Conservation (phyloP, 2,329 filamentous ascomycete genomes). For the Trichothecium roseum region DNA sequence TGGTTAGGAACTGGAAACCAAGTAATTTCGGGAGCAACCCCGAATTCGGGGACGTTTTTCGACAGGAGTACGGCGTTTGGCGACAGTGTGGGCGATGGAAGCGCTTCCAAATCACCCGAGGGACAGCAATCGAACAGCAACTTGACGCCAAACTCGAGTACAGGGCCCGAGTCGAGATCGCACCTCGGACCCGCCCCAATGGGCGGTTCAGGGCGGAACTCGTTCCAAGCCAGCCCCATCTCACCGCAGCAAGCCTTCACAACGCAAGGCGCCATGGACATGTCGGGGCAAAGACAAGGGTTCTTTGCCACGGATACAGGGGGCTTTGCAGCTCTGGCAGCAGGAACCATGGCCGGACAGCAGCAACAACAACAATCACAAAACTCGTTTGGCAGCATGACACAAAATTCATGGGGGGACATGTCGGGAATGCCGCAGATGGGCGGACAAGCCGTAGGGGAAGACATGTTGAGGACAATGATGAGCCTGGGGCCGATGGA, state of each 20-base stretch:
- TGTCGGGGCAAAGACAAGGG: slow-evolving; percentile 24
- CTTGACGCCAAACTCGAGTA: slow-evolving; percentile 49
- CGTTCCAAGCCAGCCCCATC: slow-evolving; percentile 43
- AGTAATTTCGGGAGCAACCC: slow-evolving; percentile 24
- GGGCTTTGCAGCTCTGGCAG: slow-evolving; percentile 23
- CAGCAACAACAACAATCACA: slow-evolving; percentile 9
- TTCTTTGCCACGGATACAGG: slow-evolving; percentile 27
- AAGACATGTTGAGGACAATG: slow-evolving; percentile 45
- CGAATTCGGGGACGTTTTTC: slow-evolving; percentile 20
- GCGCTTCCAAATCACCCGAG: slow-evolving; percentile 38
- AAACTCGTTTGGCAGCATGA: slow-evolving; percentile 26
- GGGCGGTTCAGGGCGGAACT: slow-evolving; percentile 27
- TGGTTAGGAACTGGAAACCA: slow-evolving; percentile 30
- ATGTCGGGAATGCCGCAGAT: slow-evolving; percentile 19
- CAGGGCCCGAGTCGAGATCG: slow-evolving; percentile 4
- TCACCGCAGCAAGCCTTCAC: slow-evolving; percentile 24
- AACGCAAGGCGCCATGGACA: slow-evolving; percentile 24
- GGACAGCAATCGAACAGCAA: slow-evolving; percentile 36
- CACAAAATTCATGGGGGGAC: slow-evolving; percentile 32
- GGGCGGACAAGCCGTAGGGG: slow-evolving; percentile 44
- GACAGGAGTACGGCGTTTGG: slow-evolving; percentile 16
- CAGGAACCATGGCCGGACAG: slow-evolving; percentile 1
- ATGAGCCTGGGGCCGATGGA: slow-evolving; percentile 52
- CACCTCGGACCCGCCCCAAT: slow-evolving; percentile 19
- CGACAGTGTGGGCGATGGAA: slow-evolving; percentile 21